These are phyloP conservation scores for Dothideomycetes sp. DNA, from an alignment of 2,329 filamentous ascomycete species.

Conservation along the genomic window DNA sequence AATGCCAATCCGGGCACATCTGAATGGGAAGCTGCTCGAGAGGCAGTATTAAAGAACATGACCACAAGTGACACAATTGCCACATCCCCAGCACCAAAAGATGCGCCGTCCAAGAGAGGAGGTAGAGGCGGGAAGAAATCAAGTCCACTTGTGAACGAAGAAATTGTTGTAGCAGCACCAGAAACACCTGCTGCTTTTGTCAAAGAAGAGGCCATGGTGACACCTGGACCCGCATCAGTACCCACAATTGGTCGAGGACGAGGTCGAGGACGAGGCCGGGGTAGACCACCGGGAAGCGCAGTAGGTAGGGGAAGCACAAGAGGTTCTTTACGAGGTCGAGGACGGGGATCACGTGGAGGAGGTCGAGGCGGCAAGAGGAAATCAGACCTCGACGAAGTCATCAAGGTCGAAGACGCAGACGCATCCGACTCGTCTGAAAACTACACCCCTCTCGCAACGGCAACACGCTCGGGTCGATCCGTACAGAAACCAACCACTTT, in stretches of 20 bases:
- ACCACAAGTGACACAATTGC: conserved; percentile 32
- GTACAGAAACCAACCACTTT: conserved; percentile 56
- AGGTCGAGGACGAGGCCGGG: conserved; percentile 12
- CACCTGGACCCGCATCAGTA: conserved; percentile 13
- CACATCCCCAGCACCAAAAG: conserved; percentile 16
- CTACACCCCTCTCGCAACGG: conserved; percentile 48
- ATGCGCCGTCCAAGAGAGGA: conserved; percentile 11
- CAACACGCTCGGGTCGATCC: conserved; percentile 65
- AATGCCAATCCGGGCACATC: conserved; percentile 25
- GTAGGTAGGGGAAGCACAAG: conserved; percentile 17
- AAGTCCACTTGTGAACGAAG: background rate
- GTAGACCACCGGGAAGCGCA: conserved; percentile 14
- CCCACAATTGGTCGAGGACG: conserved; percentile 9
- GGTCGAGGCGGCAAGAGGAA: conserved; percentile 11
- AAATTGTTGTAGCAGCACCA: background rate
- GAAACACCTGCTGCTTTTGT: background rate
- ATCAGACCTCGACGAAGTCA: conserved; percentile 19
- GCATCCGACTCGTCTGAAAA: conserved; percentile 21
- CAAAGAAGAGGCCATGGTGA: background rate
- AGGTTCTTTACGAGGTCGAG: conserved; percentile 28
- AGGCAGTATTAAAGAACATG: conserved; percentile 34
- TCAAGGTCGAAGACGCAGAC: conserved; percentile 19
- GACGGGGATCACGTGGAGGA: conserved; percentile 11
- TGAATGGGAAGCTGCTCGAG: conserved; percentile 34
- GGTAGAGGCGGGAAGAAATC: conserved; percentile 17